Percentiles rank a stretch among this genome's conserved stretches.
Conservation (phyloP, 257 asterid species). For the Verbena officinalis region DNA sequence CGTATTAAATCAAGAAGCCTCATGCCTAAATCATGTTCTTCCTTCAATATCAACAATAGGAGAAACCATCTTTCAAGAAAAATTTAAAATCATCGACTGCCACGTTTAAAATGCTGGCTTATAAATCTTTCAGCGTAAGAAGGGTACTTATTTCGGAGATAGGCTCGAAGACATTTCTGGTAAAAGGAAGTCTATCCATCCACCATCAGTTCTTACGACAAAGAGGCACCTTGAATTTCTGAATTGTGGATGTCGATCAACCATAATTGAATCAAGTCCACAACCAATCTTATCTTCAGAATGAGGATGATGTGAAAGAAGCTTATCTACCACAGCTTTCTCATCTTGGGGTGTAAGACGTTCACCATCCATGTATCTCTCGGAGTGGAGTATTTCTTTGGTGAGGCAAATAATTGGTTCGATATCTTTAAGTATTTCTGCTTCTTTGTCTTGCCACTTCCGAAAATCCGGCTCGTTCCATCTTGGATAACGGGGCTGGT, state of each 20-base stretch:
- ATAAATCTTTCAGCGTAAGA: conserved; percentile 73
- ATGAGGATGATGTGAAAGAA: conserved; percentile 91
- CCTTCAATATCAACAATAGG: conserved; percentile 24
- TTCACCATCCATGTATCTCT: conserved; percentile 90
- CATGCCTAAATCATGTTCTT: conserved; percentile 4
- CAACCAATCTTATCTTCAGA: conserved; percentile 84
- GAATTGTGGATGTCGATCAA: conserved; percentile 92
- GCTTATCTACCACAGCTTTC: conserved; percentile 64
- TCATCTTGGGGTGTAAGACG: conserved; percentile 76
- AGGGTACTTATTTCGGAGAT: conserved; percentile 76
- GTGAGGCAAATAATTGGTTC: conserved; percentile 60
- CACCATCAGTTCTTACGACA: conserved; percentile 90
- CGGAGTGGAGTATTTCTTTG: conserved; percentile 79
- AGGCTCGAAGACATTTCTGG: conserved; percentile 87
- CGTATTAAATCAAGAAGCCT: conserved; percentile 18
- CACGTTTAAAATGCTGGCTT: conserved; percentile 71
- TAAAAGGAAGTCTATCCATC: conserved; percentile 96
- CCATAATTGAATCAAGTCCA: conserved; percentile 97
- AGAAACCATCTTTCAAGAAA: no score
- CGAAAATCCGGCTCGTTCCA: conserved; percentile 57
- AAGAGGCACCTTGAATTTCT: conserved; percentile 85
- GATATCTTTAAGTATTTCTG: conserved; percentile 64
- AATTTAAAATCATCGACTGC: conserved; percentile 55
- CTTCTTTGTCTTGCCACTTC: conserved; percentile 72
- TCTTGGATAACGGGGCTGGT: conserved; percentile 38